A percentile compares a stretch with the other conserved stretches of the same genome.
Evolutionary conservation across 73 alveolate species (phyloP).

Genomic region (Paramecium primaurelia): DNA sequence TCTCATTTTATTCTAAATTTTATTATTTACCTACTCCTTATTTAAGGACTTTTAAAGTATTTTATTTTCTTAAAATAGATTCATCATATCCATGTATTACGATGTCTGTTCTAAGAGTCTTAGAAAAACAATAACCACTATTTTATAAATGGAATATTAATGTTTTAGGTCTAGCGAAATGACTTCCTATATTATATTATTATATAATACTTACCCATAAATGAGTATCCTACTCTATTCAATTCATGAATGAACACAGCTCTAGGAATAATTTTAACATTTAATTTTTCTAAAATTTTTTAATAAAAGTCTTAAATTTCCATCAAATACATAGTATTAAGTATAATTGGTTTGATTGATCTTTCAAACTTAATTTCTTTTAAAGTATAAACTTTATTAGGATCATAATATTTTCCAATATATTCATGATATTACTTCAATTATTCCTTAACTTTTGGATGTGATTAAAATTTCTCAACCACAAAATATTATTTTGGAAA

Average conservation of each 20-base stretch:
- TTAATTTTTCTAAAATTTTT: neutral
- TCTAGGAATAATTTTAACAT: neutral
- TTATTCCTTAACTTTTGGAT: neutral
- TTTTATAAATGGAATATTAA: slow-evolving; percentile 5
- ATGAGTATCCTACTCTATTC: slow-evolving; percentile 15
- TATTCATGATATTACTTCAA: neutral
- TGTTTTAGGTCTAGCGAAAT: neutral
- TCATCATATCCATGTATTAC: neutral
- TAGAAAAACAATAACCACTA: neutral
- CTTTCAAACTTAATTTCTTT: neutral
- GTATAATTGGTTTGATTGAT: neutral
- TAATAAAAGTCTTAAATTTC: neutral
- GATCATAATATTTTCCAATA: slow-evolving; percentile 10
- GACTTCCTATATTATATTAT: neutral
- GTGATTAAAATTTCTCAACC: neutral
- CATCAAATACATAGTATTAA: neutral
- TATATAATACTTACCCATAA: neutral
- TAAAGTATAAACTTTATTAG: neutral
- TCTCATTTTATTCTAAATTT: neutral
- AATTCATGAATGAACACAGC: neutral
- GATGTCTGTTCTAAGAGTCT: neutral
- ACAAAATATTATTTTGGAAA: neutral
- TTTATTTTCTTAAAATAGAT: neutral
- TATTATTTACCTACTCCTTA: neutral
- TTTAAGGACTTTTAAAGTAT: neutral